phyloP scores from a whole-genome alignment of 2,329 filamentous ascomycete species.

The Trichoderma guizhouense region DNA sequence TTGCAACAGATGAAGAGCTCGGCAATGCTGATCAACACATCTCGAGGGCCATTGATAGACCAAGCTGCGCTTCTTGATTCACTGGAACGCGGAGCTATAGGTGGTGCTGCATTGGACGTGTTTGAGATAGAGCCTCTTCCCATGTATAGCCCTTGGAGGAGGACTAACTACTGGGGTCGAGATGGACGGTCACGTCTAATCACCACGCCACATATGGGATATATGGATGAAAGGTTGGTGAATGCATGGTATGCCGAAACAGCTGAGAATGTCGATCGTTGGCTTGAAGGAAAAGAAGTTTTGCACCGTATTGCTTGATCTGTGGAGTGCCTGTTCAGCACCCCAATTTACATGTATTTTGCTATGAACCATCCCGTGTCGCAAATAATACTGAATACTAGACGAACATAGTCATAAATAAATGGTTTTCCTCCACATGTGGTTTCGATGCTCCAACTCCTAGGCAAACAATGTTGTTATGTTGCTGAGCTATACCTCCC shows the following conservation, averaged over 20 bases:
- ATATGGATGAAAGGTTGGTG: conserved; percentile 64
- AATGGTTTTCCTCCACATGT: neutral
- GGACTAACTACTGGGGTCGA: conserved; percentile 27
- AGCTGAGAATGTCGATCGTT: conserved; percentile 58
- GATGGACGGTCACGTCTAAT: conserved; percentile 59
- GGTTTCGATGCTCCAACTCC: neutral
- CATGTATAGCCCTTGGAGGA: neutral
- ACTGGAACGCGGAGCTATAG: conserved; percentile 57
- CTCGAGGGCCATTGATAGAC: conserved; percentile 65
- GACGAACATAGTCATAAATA: neutral
- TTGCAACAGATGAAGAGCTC: conserved; percentile 60
- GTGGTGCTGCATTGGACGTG: conserved; percentile 69
- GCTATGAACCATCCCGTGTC: neutral
- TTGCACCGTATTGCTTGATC: conserved; percentile 19
- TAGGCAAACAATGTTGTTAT: neutral
- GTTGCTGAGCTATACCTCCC: neutral
- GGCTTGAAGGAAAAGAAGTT: conserved; percentile 31
- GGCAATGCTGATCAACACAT: conserved; percentile 68
- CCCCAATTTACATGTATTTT: neutral
- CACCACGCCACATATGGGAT: conserved; percentile 71
- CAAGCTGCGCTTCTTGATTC: conserved; percentile 60
- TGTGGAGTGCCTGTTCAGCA: neutral
- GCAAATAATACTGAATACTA: neutral
- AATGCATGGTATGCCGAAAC: conserved; percentile 65
- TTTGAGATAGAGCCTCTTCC: conserved; percentile 69